These are phyloP conservation scores for Elaeis guineensis DNA, from an alignment of 176 grass and related monocot genomes.

Conservation along the genomic window DNA sequence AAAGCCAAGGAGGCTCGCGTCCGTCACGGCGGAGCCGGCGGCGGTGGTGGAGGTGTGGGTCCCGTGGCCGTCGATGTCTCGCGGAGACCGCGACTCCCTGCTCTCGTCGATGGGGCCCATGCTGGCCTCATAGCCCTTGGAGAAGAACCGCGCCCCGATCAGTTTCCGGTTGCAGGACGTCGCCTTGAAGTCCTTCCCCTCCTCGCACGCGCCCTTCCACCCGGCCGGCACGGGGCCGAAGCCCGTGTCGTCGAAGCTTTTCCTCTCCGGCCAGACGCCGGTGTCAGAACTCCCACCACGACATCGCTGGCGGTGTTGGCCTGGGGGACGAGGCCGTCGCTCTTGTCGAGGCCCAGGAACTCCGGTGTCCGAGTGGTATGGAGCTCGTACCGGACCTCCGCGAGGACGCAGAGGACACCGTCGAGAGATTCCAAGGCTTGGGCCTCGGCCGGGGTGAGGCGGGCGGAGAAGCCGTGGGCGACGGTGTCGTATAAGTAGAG, in stretches of 20 bases:
- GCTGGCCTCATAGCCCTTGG: slow-evolving; percentile 60
- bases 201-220: slow-evolving; percentile 66
- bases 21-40: slow-evolving; percentile 27
- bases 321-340: slow-evolving; percentile 32
- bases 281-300: slow-evolving; percentile 86
- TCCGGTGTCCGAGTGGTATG: slow-evolving; percentile 92
- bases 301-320: slow-evolving; percentile 45
- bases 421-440: slow-evolving; percentile 16
- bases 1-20: slow-evolving; percentile 63
- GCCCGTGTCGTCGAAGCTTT: slow-evolving; percentile 64
- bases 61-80: slow-evolving; percentile 77
- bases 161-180: slow-evolving; percentile 75
- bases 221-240: slow-evolving; percentile 35
- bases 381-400: slow-evolving; percentile 59
- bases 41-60: slow-evolving; percentile 79
- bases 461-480: slow-evolving; percentile 69
- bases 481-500: slow-evolving; percentile 79
- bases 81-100: slow-evolving; percentile 53
- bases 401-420: slow-evolving; percentile 56
- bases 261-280: slow-evolving; percentile 76
- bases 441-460: slow-evolving; percentile 48
- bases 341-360: slow-evolving; percentile 63
- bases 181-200: slow-evolving; percentile 36
- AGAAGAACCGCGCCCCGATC: slow-evolving; percentile 71
- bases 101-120: slow-evolving; percentile 64